Percentiles rank a stretch among this genome's conserved stretches.
Evolutionary conservation across 257 asterid genomes (phyloP).

Genomic region (Datura wrightii): DNA sequence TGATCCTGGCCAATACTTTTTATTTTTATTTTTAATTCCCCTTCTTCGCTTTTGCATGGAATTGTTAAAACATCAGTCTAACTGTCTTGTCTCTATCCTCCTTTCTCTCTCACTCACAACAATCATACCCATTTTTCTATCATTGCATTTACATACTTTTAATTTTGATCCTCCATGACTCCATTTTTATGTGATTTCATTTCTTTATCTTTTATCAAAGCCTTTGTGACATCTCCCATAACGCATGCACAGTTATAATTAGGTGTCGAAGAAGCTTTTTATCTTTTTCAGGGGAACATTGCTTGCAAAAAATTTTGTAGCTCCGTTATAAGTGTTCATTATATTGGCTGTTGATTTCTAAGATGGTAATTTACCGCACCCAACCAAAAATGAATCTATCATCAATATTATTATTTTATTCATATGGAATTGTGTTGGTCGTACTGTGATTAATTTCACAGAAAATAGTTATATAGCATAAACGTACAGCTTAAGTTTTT

Average conservation of each 20-base stretch:
- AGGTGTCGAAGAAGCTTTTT: background rate
- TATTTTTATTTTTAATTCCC: background rate
- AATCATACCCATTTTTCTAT: constrained; percentile 18
- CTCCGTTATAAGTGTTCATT: no score
- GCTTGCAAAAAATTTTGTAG: no score
- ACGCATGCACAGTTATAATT: constrained; percentile 20
- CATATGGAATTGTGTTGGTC: no score
- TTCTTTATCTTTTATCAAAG: background rate
- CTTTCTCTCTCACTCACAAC: constrained; percentile 28
- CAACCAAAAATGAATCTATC: no score
- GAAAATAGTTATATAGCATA: no score
- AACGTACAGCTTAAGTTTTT: no score
- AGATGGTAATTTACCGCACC: no score
- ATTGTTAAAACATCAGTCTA: constrained; percentile 35
- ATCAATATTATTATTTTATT: no score
- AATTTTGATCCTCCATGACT: constrained; percentile 9
- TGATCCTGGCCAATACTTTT: background rate
- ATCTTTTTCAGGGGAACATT: background rate
- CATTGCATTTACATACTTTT: constrained; percentile 21
- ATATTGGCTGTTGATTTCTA: no score
- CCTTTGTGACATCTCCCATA: background rate
- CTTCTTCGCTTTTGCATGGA: constrained; percentile 39
- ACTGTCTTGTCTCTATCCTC: constrained; percentile 32
- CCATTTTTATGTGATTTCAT: constrained; percentile 22
- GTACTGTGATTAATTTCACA: no score